Percentiles rank a stretch among this genome's conserved stretches.
These are phyloP conservation scores for Flaveria robusta DNA, from an alignment of 129 eudicot genomes.

Conservation along the genomic window DNA sequence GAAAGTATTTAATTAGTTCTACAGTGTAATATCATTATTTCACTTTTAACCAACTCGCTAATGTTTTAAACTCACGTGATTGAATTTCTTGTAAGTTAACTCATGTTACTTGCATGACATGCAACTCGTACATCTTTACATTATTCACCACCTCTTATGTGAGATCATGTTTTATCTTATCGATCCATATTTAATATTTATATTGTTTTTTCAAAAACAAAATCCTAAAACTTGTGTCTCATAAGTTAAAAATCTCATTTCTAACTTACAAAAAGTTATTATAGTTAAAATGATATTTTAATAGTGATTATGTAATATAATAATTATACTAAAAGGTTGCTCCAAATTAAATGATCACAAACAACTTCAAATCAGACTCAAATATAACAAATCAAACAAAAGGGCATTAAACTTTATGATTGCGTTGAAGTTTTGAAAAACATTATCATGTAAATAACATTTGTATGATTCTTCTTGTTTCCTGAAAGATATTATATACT, in stretches of 20 bases:
- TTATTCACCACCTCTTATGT: too few relatives aligned
- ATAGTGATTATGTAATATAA: background rate
- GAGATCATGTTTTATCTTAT: too few relatives aligned
- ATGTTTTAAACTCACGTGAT: too few relatives aligned
- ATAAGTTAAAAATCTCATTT: background rate
- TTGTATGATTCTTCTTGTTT: slow-evolving; percentile 22
- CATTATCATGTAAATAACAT: background rate
- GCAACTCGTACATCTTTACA: too few relatives aligned
- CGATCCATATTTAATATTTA: too few relatives aligned
- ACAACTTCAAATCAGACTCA: background rate
- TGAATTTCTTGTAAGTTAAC: too few relatives aligned
- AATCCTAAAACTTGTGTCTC: background rate
- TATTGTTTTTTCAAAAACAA: background rate
- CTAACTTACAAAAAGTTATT: background rate
- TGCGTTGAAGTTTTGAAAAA: background rate
- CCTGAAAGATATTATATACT: slow-evolving; percentile 6
- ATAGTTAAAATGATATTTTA: background rate
- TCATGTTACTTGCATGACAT: too few relatives aligned
- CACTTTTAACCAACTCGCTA: too few relatives aligned
- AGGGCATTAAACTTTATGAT: too few relatives aligned
- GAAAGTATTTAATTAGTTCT: too few relatives aligned
- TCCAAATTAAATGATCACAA: background rate
- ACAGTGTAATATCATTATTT: too few relatives aligned
- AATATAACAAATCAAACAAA: too few relatives aligned
- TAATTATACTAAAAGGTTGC: background rate